Base-by-base conservation (phyloP, 2,329 filamentous ascomycete genomes). In the Paecilomyces sp. region DNA sequence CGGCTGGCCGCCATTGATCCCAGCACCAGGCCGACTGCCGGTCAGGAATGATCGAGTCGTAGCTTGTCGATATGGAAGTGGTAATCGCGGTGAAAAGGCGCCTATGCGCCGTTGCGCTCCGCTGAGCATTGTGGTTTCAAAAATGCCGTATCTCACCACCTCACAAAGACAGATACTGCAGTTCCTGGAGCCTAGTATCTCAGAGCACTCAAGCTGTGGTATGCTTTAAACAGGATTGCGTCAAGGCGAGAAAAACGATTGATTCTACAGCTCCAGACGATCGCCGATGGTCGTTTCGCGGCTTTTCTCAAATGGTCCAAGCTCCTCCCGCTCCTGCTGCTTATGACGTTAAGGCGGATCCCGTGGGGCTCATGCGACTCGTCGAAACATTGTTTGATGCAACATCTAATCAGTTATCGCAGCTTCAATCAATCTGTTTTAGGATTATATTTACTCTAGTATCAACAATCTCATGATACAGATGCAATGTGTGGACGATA, bases 401-500 rank as follows among this genome's bases (percentile, higher is more conserved):
- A 41, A 41, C 36, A 15, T 3, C 25, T 28, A 28, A 28, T 28
- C 6, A 28, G 25, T 28, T 28, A 1, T 28, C 25, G 31, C 31
- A 33, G 31, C 31, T 33, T 3, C 1, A 28, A 28, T 28, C 25
- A 28, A 28, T 28, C 25, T 6, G 25, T 28, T 28, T 28, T 6
- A 28, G 1, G 25, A 28, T 22, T 22, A 6, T 28, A 6, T 6
- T 28, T 28, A 28, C 25, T 47, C 12, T 47, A 47, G 41, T 47
- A 47, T 22, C n/a, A 47, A 18, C 41, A 8, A 33, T 4, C 22
- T 9, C 36, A 28, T 33, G 61, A 22, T 22, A 22, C 62, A 59
- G 57, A 72, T 47, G 13, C 54, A 8, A 90, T 90, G 87, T 90
- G 87, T 71, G 87, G 87, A 18, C 80, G 87, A 61, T 90, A 90